Evolutionary conservation across 1,284 basidiomycete genomes (phyloP).

Genomic region (Pyrrhoderma lamaoense): DNA sequence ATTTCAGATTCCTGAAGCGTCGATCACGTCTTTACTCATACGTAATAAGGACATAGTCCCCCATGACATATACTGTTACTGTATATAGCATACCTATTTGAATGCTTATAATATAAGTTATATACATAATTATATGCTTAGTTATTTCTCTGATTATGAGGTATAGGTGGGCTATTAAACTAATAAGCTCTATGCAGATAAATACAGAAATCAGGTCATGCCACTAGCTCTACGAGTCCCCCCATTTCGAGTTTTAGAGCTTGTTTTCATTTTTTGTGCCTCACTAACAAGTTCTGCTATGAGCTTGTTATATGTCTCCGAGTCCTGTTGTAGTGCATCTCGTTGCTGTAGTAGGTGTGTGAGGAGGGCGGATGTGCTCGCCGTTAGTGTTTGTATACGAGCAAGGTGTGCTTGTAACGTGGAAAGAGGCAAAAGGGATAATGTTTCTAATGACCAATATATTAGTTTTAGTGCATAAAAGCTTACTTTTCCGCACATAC

Average conservation of each 20-base stretch:
- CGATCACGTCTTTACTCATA: too few relatives aligned
- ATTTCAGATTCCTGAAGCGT: too few relatives aligned
- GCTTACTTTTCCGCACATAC: slow-evolving; percentile 39
- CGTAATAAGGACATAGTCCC: too few relatives aligned
- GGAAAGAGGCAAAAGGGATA: slow-evolving; percentile 62
- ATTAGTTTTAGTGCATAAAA: neutral
- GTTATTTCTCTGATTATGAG: too few relatives aligned
- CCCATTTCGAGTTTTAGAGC: slow-evolving; percentile 31
- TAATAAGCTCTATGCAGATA: neutral
- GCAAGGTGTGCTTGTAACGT: slow-evolving; percentile 59
- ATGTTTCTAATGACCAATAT: slow-evolving; percentile 64
- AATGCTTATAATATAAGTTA: too few relatives aligned
- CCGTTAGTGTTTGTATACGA: slow-evolving; percentile 62
- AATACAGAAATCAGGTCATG: slow-evolving; percentile 25
- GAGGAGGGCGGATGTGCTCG: slow-evolving; percentile 63
- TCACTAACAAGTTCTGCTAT: slow-evolving; percentile 79
- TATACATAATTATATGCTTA: too few relatives aligned
- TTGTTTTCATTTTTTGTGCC: slow-evolving; percentile 70
- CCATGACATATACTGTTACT: too few relatives aligned
- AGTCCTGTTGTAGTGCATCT: slow-evolving; percentile 82
- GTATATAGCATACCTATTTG: too few relatives aligned
- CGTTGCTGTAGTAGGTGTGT: slow-evolving; percentile 77
- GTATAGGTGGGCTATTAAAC: too few relatives aligned
- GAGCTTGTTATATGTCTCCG: slow-evolving; percentile 75
- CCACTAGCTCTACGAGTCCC: slow-evolving; percentile 46